These are phyloP conservation scores for Apophysomyces elegans DNA, from an alignment of 371 early-diverging fungal species.

Conservation along the genomic window DNA sequence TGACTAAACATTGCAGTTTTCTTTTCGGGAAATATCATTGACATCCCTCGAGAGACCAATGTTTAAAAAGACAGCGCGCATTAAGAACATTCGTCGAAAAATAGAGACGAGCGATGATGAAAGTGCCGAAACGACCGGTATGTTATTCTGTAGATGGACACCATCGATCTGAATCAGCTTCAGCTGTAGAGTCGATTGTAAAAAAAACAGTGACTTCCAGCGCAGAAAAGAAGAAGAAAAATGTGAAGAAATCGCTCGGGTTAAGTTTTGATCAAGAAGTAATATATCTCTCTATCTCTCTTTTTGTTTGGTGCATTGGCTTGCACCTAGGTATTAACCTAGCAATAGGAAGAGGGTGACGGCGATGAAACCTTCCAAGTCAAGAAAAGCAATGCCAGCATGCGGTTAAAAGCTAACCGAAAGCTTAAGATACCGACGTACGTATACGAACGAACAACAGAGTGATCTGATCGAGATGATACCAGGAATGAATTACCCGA, in stretches of 20 bases:
- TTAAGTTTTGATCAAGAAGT: conserved; percentile 44
- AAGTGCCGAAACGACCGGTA: not conserved
- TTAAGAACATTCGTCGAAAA: conserved; percentile 49
- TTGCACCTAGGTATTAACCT: not conserved
- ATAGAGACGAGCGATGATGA: conserved; percentile 42
- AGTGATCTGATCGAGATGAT: not conserved
- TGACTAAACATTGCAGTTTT: not conserved
- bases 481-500: not conserved
- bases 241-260: conserved; percentile 27
- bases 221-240: conserved; percentile 39
- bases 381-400: conserved; percentile 39
- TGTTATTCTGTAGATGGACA: not conserved
- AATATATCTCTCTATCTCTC: not conserved
- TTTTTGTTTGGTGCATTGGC: not conserved
- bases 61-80: conserved; percentile 47
- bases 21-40: not conserved
- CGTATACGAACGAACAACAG: not conserved
- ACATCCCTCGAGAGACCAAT: conserved; percentile 17
- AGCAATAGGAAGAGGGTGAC: conserved; percentile 23
- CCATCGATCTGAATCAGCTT: not conserved
- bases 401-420: conserved; percentile 18
- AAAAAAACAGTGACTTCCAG: conserved; percentile 28
- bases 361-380: conserved; percentile 36
- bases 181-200: conserved; percentile 20
- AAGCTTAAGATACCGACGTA: conserved; percentile 32